Base-by-base conservation (phyloP, 2,329 filamentous ascomycete genomes). In the Claviceps monticola region DNA sequence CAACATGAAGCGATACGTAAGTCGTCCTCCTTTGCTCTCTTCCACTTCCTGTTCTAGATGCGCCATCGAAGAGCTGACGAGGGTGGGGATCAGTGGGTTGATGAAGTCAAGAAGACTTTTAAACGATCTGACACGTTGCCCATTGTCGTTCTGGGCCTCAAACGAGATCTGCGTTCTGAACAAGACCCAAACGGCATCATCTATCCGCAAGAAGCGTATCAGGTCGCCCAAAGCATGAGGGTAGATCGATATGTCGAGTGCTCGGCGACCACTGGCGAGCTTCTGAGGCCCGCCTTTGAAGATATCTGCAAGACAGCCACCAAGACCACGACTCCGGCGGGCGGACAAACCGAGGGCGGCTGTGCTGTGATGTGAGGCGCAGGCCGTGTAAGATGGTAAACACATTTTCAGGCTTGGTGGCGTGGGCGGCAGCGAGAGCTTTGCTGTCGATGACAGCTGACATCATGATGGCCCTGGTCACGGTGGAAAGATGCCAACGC, bases 191-290 rank as follows among this genome's bases (percentile, higher is more conserved):
- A 80, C 54, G 78, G 78, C 34, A 73, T 76, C 56, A 78, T 82
- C 49, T 76, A 79, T 55, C 80, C 80, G 11, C 74, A 82, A 55
- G 80, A 83, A 62, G 79, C 71, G 1, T 78, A 80, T 59, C 70
- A 70, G 26, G 62, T 74, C 49, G 73, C 79, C 21, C 78, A 82
- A 59, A 71, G 74, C 56, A 71, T 83, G 70, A 68, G 79, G 50
- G 78, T 73, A 46, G 80, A 83, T 63, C 76, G 75, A 56, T 83
- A 83, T 58, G 74, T 82, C 61, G 80, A 83, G 59, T 83, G 79
- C 64, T 82, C 78, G 1, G 78, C 79, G 6, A 66, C 74, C 47
- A 80, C 77, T 3, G 79, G 79, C 16, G 78, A 81, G 65, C 68
- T 83, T 50, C 61, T 82, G 45, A 68, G 71, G 57, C 66, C 76